These are phyloP conservation scores for Striga hermonthica DNA, from an alignment of 305 asterid species.

Conservation along the genomic window DNA sequence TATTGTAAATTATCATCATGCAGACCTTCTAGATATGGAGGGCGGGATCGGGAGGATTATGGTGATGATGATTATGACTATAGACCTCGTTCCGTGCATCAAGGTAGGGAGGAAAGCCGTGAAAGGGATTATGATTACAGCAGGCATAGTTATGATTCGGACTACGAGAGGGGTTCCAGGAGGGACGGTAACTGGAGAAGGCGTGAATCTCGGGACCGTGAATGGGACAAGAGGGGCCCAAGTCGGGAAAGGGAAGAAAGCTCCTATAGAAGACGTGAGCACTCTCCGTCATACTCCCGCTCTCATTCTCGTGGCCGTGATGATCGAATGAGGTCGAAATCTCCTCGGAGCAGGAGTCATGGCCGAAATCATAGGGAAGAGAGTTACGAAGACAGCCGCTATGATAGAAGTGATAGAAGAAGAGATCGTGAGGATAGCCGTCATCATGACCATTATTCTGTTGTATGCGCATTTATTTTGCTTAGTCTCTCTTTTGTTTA, in stretches of 20 bases:
- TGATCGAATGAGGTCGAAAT: slow-evolving; percentile 75
- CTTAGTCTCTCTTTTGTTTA: not conserved
- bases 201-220: slow-evolving; percentile 82
- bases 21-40: slow-evolving; percentile 83
- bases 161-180: slow-evolving; percentile 73
- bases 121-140: slow-evolving; percentile 83
- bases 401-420: slow-evolving; percentile 71
- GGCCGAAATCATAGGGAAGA: slow-evolving; percentile 83
- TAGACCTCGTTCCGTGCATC: slow-evolving; percentile 59
- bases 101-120: slow-evolving; percentile 71
- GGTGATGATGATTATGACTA: slow-evolving; percentile 88
- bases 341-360: slow-evolving; percentile 87
- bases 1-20: slow-evolving; percentile 33
- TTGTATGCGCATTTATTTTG: slow-evolving; percentile 43
- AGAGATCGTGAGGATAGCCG: slow-evolving; percentile 79
- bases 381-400: slow-evolving; percentile 73
- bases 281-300: slow-evolving; percentile 69
- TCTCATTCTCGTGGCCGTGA: slow-evolving; percentile 75
- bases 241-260: slow-evolving; percentile 86
- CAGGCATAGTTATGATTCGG: slow-evolving; percentile 84
- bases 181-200: slow-evolving; percentile 83
- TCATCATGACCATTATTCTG: slow-evolving; percentile 58
- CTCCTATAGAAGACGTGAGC: slow-evolving; percentile 61
- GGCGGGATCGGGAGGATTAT: slow-evolving; percentile 74
- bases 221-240: slow-evolving; percentile 66